Base-by-base conservation (phyloP, 148 eudicot species). In the Vaccinium macrocarpon region DNA sequence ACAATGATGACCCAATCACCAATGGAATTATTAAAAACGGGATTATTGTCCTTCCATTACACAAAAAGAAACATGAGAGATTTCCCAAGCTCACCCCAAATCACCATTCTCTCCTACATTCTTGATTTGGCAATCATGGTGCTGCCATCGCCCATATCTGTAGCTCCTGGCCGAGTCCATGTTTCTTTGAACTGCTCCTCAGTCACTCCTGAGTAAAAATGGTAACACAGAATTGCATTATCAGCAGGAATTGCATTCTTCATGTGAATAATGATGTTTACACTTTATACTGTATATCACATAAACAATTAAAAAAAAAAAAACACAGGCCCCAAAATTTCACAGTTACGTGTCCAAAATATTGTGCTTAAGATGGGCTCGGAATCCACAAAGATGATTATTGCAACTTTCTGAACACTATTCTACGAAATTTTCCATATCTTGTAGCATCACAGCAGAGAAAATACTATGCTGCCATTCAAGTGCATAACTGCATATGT, bases 111-210 rank as follows among this genome's bases (percentile, higher is more conserved):
- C 50, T 74, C 29, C 53, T 76, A 76, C 79, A 76, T 76, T 76
- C 56, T 76, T 49, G 79, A 76, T 35, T 76, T 76, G 56, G 79
- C 79, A 49, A 76, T 76, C 55, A 76, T 16, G 1, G 53, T 25
- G 21, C 35, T 76, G 0, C 56, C 79, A 49, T 76, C 79, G 2
- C 56, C 79, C 56, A 49, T 76, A 49, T 76, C 79, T 4, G 88
- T 91, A 15, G 93, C 84, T 51, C 94, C 93, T 1, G 91, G 62
- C 87, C 94, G 89, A 10, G 93, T 93, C 96, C 96, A 93, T 25
- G 91, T 93, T 81, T 90, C 89, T 62, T 88, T 87, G 79, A 93
- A 93, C 81, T 92, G 96, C 70, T 91, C 96, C 88, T 93, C 96
- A 0, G 96, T 93, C 82, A 91, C 96, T 49, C 96, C 96, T 93